Percentiles rank a stretch among this genome's conserved stretches.
phyloP scores from a whole-genome alignment of 306 rosid genomes.

The Medicago arabica region DNA sequence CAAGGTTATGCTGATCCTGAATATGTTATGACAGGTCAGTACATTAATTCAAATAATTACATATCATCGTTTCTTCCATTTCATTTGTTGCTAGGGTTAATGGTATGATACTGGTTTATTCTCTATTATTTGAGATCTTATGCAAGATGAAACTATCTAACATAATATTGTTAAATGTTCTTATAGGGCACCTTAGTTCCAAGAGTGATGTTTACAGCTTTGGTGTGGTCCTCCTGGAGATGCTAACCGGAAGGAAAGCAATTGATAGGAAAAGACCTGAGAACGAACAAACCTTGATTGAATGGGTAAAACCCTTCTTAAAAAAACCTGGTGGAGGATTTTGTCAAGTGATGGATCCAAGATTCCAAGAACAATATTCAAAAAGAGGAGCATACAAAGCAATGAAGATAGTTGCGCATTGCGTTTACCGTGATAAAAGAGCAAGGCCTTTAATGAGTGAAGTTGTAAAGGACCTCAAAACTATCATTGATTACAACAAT shows the following conservation, averaged over 20 bases:
- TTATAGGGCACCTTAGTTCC: slow-evolving; percentile 61
- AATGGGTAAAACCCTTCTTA: slow-evolving; percentile 54
- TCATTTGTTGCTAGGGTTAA: too few relatives aligned
- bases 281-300: slow-evolving; percentile 53
- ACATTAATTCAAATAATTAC: not conserved
- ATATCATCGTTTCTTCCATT: too few relatives aligned
- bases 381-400: slow-evolving; percentile 49
- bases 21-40: slow-evolving; percentile 72
- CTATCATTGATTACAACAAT: slow-evolving; percentile 37
- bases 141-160: not conserved
- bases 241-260: slow-evolving; percentile 63
- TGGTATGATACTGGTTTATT: not conserved
- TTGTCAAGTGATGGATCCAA: slow-evolving; percentile 49
- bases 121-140: not conserved
- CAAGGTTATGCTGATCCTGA: slow-evolving; percentile 75
- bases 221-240: slow-evolving; percentile 72
- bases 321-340: not conserved
- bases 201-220: slow-evolving; percentile 80
- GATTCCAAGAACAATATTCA: slow-evolving; percentile 56
- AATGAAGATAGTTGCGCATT: slow-evolving; percentile 47
- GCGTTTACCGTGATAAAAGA: slow-evolving; percentile 51
- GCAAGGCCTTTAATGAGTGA: slow-evolving; percentile 69
- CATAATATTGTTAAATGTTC: slow-evolving; percentile 11
- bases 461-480: slow-evolving; percentile 48
- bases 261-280: slow-evolving; percentile 42